Evolutionary conservation across 371 early-diverging fungal species (phyloP), one percentile per base, ranked within the genome.

Genomic region (Actinomortierella wolfii): DNA sequence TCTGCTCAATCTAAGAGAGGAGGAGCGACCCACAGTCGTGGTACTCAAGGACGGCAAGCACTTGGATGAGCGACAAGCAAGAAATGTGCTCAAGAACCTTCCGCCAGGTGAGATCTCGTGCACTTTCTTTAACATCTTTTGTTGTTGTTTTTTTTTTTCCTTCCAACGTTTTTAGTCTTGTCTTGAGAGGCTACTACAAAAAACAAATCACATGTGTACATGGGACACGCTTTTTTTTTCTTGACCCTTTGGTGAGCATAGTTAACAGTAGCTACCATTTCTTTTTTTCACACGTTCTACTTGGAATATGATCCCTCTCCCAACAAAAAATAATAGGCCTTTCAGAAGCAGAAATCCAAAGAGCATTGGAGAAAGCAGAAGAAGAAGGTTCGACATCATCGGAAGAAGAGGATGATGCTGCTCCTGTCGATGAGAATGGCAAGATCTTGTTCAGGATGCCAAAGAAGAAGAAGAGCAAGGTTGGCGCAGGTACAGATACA

Each of bases 11-110:
- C 61, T 65, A 13, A 57, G 71, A 3, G 71, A 71, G 23, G 71
- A 71, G 21, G 71, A 71, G 26, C 65, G 71, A 0, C 73, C 73
- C 2, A 65, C 73, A 1, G 73, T 71, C 4, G 73, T 71, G 8
- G 73, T 71, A 0, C 59, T 71, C 39, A 71, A 71, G 29, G 73
- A 71, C 28, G 51, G 62, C 7, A 71, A 71, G 21, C 73, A 71
- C 52, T 28, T 71, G 53, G 73, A 71, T 66, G 73, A 71, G 49
- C 61, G 73, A 18, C 73, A 71, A 42, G 73, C 65, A 26, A 57
- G 61, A 15, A 71, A 71, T 47, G 42, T 71, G 0, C 50, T 71
- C 8, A 71, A 65, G 20, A 66, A 71, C 52, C 61, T 71, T 23
- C 73, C 73, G 18, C 58, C 66, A 52, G 73, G 73, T 66, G 65